These are phyloP conservation scores for Aspergillus unguis DNA, from an alignment of 2,329 filamentous ascomycete genomes.

Conservation along the genomic window DNA sequence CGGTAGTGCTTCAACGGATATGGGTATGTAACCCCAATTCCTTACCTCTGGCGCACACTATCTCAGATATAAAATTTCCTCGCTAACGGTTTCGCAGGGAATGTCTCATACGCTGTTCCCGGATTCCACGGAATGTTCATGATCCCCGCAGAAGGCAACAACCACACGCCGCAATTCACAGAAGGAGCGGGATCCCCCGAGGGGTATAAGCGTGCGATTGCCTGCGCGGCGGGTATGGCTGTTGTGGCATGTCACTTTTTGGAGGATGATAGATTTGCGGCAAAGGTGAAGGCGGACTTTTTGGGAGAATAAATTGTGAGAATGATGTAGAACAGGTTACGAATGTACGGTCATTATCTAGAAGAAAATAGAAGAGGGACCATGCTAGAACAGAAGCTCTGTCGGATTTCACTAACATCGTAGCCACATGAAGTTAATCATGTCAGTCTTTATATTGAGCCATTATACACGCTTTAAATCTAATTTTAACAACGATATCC, in stretches of 20 bases:
- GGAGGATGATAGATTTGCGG: slow-evolving; percentile 28
- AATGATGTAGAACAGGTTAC: not conserved
- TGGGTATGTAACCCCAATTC: slow-evolving; percentile 20
- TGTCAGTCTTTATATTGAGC: not conserved
- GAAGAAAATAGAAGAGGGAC: no score
- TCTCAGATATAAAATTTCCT: not conserved
- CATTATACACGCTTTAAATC: slow-evolving; percentile 9
- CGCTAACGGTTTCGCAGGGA: slow-evolving; percentile 31
- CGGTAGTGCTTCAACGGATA: slow-evolving; percentile 28
- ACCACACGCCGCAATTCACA: slow-evolving; percentile 55
- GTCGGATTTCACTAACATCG: no score
- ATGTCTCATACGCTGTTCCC: slow-evolving; percentile 45
- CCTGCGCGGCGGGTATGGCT: slow-evolving; percentile 31
- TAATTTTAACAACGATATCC: slow-evolving; percentile 8
- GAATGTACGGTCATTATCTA: not conserved
- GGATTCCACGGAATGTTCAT: slow-evolving; percentile 40
- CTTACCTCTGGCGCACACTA: not conserved
- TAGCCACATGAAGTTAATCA: no score
- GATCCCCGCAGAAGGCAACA: slow-evolving; percentile 46
- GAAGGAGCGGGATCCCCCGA: slow-evolving; percentile 49
- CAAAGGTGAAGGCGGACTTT: slow-evolving; percentile 26
- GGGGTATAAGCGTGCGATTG: slow-evolving; percentile 45
- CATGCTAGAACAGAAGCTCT: no score
- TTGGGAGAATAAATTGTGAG: not conserved
- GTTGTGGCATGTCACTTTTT: slow-evolving; percentile 30